Base-by-base conservation (phyloP, 768 basidiomycete species). In the Lactifluus hygrophoroides region DNA sequence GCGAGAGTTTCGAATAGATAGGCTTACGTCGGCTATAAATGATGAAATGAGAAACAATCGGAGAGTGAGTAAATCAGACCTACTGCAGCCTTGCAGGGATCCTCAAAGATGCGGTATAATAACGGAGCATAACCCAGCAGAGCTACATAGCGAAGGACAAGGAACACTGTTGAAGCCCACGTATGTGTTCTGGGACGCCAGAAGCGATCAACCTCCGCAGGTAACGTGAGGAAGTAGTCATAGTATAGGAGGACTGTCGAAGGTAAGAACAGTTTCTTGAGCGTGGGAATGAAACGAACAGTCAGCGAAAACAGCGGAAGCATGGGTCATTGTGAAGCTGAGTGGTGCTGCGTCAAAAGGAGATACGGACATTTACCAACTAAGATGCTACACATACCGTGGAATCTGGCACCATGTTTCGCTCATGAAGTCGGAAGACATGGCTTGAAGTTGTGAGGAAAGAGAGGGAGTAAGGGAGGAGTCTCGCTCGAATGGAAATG, bases 191-290 rank as follows among this genome's bases (percentile, higher is more conserved):
- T 21, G 7, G 46, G 19, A 9, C 47, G 61, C 80, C 81, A 82
- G 66, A 75, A 77, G 14, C 71, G 66, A 21, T 73, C 70, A 7
- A 77, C 68, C 58, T 82, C 81, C 28, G 58, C 51, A 0, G 61
- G 47, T 5, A 82, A 61, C 0, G 81, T 82, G 38, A 80, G 66
- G 40, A 71, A 37, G 58, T 77, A 79, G 49, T 82, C 81, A 49
- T 77, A 76, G 16, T 74, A 64, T 21, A 75, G 61, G 8, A 73
- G 49, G n/a, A 45, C 73, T 30, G 19, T 21, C 28, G n/a, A 54
- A 17, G 4, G 19, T 58, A 25, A 60, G 34, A 30, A 19, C 4
- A 8, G 19, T 54, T 19, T 19, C 35, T 47, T n/a, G 30, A 21
- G 28, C 16, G 38, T 16, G 11, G 38, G 28, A 19, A 32, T 3